phyloP scores from a whole-genome alignment of 202 grass and related monocot genomes.

The Carex arenaria region DNA sequence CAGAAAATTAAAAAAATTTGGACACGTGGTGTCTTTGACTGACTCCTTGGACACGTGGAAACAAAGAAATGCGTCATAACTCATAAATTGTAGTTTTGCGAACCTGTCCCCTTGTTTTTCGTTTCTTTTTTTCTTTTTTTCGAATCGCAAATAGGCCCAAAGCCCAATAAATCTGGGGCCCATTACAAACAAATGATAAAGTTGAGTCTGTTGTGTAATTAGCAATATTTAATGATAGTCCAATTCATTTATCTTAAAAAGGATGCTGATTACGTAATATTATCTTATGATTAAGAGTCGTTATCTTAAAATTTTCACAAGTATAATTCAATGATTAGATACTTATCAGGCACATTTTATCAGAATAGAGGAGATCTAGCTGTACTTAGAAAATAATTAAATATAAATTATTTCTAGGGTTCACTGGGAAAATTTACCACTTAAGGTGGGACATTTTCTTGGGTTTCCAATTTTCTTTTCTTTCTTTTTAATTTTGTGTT shows the following conservation, averaged over 20 bases:
- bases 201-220: neutral
- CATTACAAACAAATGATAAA: neutral
- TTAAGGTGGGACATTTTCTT: neutral
- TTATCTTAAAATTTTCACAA: neutral
- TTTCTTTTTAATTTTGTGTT: neutral
- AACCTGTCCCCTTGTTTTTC: neutral
- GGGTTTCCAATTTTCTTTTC: neutral
- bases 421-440: neutral
- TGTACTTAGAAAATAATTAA: neutral
- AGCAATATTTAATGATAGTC: too few species aligned
- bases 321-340: neutral
- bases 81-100: neutral
- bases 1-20: too few species aligned
- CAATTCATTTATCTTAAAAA: neutral
- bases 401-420: neutral
- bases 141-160: neutral
- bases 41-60: neutral
- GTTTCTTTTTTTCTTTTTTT: too few species aligned
- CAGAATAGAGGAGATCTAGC: neutral
- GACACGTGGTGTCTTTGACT: neutral
- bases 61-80: neutral
- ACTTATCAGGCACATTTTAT: neutral
- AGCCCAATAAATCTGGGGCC: neutral
- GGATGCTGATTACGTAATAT: neutral
- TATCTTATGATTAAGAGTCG: neutral